Evolutionary conservation across 2,329 filamentous ascomycete species (phyloP).

Genomic region (Trichoderma sp.): DNA sequence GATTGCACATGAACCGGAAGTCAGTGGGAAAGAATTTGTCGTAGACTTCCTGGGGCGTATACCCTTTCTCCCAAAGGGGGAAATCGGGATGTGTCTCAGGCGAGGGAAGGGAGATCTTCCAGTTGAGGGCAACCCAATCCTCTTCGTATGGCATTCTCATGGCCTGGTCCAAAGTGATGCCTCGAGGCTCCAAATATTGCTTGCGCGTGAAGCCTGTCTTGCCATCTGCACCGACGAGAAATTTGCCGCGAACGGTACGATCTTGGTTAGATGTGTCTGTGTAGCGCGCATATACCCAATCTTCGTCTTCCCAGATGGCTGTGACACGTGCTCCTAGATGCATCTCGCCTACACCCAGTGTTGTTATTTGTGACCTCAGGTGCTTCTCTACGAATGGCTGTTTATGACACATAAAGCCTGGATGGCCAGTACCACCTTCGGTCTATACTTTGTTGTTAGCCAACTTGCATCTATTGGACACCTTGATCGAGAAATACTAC

Average conservation of each 20-base stretch:
- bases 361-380: constrained; percentile 27
- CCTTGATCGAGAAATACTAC: background rate
- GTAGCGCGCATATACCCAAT: constrained; percentile 30
- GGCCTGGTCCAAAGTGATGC: constrained; percentile 26
- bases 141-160: constrained; percentile 31
- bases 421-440: constrained; percentile 28
- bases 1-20: constrained; percentile 46
- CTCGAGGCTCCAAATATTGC: constrained; percentile 40
- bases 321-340: constrained; percentile 14
- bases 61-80: constrained; percentile 45
- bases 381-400: constrained; percentile 27
- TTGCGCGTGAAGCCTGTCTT: constrained; percentile 47
- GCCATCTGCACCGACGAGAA: constrained; percentile 45
- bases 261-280: background rate
- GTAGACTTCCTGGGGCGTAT: constrained; percentile 45
- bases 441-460: constrained; percentile 20
- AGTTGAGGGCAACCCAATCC: constrained; percentile 49
- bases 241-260: constrained; percentile 15
- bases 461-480: background rate
- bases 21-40: constrained; percentile 45
- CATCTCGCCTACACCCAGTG: constrained; percentile 1
- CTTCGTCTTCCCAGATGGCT: constrained; percentile 23
- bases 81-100: constrained; percentile 46
- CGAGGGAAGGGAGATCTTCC: constrained; percentile 42
- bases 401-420: constrained; percentile 28